These are phyloP conservation scores for Suillus variegatus DNA, from an alignment of 768 basidiomycete genomes.

Conservation along the genomic window DNA sequence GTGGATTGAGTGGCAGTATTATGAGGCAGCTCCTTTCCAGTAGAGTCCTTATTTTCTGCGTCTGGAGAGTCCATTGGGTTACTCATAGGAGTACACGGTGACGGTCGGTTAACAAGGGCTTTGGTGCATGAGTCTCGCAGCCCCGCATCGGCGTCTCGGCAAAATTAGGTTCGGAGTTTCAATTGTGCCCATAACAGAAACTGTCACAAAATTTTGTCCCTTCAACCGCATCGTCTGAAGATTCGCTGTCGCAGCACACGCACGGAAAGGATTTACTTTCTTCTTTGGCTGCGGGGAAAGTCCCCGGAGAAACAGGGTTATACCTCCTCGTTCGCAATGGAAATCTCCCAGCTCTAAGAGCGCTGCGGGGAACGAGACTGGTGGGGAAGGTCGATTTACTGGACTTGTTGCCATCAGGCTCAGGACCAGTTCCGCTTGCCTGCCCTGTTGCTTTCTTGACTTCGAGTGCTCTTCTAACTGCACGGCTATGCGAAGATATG, in stretches of 20 bases:
- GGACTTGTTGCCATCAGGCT: constrained; percentile 24
- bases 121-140: not conserved
- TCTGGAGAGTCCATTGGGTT: constrained; percentile 1
- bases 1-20: constrained; percentile 3
- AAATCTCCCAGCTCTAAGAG: constrained; percentile 77
- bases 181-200: not conserved
- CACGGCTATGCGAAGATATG: constrained; percentile 73
- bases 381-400: constrained; percentile 51
- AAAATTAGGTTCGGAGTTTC: constrained; percentile 13
- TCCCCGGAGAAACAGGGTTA: constrained; percentile 86
- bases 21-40: not conserved
- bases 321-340: constrained; percentile 55
- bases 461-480: constrained; percentile 40
- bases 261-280: constrained; percentile 57
- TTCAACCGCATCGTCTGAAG: constrained; percentile 61
- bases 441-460: constrained; percentile 56
- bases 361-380: constrained; percentile 56
- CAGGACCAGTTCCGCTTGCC: constrained; percentile 43
- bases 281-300: constrained; percentile 83
- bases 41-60: constrained; percentile 1
- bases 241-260: constrained; percentile 85
- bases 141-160: constrained; percentile 4
- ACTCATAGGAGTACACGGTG: constrained; percentile 5
- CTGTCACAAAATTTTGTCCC: constrained; percentile 23
- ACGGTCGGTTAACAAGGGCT: constrained; percentile 4